A percentile compares a stretch with the other conserved stretches of the same genome.
phyloP scores from a whole-genome alignment of 2,329 filamentous ascomycete genomes.

The Blastomyces emzantsi region DNA sequence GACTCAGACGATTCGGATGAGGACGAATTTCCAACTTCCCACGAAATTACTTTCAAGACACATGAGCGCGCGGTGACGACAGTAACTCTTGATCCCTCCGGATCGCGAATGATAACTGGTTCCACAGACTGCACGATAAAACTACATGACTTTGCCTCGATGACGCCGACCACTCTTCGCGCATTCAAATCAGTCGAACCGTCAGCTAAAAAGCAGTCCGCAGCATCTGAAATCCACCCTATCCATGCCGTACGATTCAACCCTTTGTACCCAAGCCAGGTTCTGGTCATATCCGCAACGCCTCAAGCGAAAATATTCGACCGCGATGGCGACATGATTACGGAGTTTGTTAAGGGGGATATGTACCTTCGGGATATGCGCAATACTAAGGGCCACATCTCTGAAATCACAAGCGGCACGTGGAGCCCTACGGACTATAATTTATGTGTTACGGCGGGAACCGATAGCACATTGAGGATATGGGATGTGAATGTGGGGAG shows the following conservation, averaged over 20 bases:
- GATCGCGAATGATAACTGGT: conserved; percentile 76
- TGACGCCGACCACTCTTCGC: conserved; percentile 89
- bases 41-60: conserved; percentile 86
- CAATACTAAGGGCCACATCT: conserved; percentile 93
- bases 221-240: conserved; percentile 72
- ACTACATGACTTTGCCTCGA: conserved; percentile 87
- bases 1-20: conserved; percentile 52
- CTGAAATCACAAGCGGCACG: conserved; percentile 76
- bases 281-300: conserved; percentile 81
- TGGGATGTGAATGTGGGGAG: conserved; percentile 94
- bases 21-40: conserved; percentile 80
- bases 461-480: conserved; percentile 89
- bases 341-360: conserved; percentile 92
- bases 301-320: conserved; percentile 84
- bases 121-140: conserved; percentile 88
- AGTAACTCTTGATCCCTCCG: conserved; percentile 73
- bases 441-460: conserved; percentile 79
- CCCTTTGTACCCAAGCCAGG: conserved; percentile 64
- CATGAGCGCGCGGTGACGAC: conserved; percentile 83
- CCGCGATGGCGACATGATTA: conserved; percentile 75
- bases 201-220: conserved; percentile 61
- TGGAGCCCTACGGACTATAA: conserved; percentile 88
- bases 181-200: conserved; percentile 92
- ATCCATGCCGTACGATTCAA: conserved; percentile 85
- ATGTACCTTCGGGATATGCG: conserved; percentile 98